Evolutionary conservation across 306 rosid species (phyloP).

Genomic region (Citrullus amarus): DNA sequence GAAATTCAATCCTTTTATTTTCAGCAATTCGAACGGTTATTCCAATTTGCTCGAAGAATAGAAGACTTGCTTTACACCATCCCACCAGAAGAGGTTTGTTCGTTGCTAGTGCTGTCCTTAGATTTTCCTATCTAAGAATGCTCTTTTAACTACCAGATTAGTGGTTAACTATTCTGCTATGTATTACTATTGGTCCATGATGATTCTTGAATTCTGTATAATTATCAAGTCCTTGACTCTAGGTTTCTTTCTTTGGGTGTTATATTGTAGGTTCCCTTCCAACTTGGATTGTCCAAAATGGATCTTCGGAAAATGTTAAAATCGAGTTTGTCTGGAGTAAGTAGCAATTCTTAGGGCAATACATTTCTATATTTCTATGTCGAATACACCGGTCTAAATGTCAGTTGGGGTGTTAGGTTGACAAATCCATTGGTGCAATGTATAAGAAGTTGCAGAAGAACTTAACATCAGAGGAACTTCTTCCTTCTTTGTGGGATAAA

Average conservation of each 20-base stretch:
- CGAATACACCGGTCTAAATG: constrained; percentile 1
- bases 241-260: constrained; percentile 1
- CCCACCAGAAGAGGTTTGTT: constrained; percentile 79
- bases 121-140: neutral
- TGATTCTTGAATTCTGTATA: neutral
- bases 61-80: constrained; percentile 79
- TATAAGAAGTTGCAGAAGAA: constrained; percentile 93
- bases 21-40: constrained; percentile 97
- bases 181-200: neutral
- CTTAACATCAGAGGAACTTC: constrained; percentile 85
- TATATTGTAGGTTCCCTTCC: constrained; percentile 82
- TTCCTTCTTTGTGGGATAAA: constrained; percentile 96
- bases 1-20: neutral
- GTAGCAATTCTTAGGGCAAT: constrained; percentile 1
- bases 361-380: neutral
- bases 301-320: constrained; percentile 84
- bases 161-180: neutral
- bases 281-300: constrained; percentile 73
- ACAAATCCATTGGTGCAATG: constrained; percentile 71
- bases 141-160: neutral
- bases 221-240: neutral
- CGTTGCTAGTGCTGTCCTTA: neutral
- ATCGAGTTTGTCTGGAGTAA: constrained; percentile 84
- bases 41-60: constrained; percentile 80
- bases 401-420: constrained; percentile 38